A percentile compares a stretch with the other conserved stretches of the same genome.
Conservation (phyloP, 1,139 yeast species). For the Debaryomycetaceae sp. region DNA sequence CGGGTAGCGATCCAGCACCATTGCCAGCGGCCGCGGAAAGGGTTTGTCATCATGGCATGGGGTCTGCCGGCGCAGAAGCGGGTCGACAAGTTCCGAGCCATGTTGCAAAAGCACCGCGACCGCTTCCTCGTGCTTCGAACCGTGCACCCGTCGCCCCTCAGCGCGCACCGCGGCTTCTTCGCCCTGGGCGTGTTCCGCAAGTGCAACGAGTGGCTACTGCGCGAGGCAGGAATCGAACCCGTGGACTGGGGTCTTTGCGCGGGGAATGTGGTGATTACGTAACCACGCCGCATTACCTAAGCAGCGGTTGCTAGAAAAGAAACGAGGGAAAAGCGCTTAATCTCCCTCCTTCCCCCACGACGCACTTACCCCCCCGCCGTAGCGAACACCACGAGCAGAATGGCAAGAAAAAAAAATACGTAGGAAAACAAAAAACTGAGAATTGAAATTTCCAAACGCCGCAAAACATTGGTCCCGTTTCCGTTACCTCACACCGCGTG, state of each 20-base stretch:
- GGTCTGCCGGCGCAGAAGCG: constrained; percentile 86
- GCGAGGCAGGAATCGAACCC: constrained; percentile 26
- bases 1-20: constrained; percentile 32
- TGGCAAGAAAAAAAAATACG: no score
- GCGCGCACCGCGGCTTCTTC: constrained; percentile 80
- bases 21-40: constrained; percentile 17
- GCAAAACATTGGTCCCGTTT: no score
- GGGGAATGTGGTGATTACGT: constrained; percentile 3
- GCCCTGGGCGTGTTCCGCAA: constrained; percentile 57
- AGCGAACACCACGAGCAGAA: no score
- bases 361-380: no score
- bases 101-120: constrained; percentile 11
- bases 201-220: constrained; percentile 65
- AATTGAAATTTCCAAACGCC: no score
- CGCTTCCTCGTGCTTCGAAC: constrained; percentile 47
- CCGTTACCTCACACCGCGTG: no score
- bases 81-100: constrained; percentile 28
- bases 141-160: constrained; percentile 92
- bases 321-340: no score
- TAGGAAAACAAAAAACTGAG: no score
- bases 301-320: no score
- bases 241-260: constrained; percentile 53
- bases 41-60: constrained; percentile 84
- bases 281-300: no score
- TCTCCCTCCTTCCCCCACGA: no score